These are phyloP conservation scores for Incumbomyces delicatus DNA, from an alignment of 2,329 filamentous ascomycete genomes.

Conservation along the genomic window DNA sequence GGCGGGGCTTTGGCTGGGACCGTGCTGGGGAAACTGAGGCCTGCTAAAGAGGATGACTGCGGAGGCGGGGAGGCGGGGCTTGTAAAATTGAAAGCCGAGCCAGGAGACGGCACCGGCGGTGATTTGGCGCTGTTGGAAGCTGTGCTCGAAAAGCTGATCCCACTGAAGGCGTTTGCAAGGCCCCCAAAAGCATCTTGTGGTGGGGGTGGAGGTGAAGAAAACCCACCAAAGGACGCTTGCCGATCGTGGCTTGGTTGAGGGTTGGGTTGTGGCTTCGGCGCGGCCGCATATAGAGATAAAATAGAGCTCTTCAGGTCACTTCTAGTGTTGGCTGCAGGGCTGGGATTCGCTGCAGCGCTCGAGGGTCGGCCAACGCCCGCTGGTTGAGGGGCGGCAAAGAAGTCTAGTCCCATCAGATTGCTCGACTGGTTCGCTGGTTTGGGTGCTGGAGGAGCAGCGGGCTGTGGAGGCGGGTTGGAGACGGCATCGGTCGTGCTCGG, in stretches of 20 bases:
- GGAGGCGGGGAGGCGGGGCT: neutral
- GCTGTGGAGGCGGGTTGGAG: constrained; percentile 45
- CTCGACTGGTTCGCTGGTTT: constrained; percentile 67
- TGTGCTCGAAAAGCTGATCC: constrained; percentile 50
- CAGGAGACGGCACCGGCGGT: constrained; percentile 22
- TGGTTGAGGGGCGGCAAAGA: constrained; percentile 64
- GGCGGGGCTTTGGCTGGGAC: constrained; percentile 29
- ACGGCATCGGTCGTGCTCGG: constrained; percentile 65
- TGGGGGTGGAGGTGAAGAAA: constrained; percentile 50
- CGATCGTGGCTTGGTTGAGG: constrained; percentile 45
- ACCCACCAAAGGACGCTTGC: constrained; percentile 56
- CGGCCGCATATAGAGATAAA: constrained; percentile 81
- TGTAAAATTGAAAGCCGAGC: constrained; percentile 48
- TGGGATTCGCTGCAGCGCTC: constrained; percentile 61
- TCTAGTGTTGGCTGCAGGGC: constrained; percentile 52
- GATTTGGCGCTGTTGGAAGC: constrained; percentile 36
- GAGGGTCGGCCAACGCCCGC: constrained; percentile 64
- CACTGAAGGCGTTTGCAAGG: constrained; percentile 72
- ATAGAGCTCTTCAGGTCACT: constrained; percentile 97
- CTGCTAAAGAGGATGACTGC: constrained; percentile 4
- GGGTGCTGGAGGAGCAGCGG: constrained; percentile 51
- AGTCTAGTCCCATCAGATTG: constrained; percentile 72
- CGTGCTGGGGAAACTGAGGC: constrained; percentile 34
- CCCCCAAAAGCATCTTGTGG: constrained; percentile 49
- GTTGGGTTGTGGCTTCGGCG: constrained; percentile 62